Base-by-base conservation (phyloP, 2,329 filamentous ascomycete species). In the Myrmaecium sp. region DNA sequence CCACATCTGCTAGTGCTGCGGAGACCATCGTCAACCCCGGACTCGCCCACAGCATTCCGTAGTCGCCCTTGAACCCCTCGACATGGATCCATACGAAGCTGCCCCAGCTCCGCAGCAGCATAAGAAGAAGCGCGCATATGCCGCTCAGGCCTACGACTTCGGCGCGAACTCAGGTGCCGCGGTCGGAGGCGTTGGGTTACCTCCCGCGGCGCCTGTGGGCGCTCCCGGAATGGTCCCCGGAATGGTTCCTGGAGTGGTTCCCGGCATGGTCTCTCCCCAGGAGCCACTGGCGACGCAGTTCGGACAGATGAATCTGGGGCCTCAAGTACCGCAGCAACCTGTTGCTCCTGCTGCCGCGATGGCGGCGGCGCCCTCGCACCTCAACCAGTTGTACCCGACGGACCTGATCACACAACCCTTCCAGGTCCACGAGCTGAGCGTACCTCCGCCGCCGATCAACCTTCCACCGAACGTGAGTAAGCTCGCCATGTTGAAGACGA, bases 41-140 rank as follows among this genome's bases (percentile, higher is more conserved):
- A n/a, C n/a, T n/a, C n/a, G n/a, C n/a, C n/a, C n/a, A n/a, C n/a
- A n/a, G n/a, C n/a, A n/a, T n/a, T n/a, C n/a, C n/a, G n/a, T n/a
- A n/a, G n/a, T n/a, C n/a, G n/a, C n/a, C n/a, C n/a, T n/a, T n/a
- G n/a, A n/a, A n/a, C n/a, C n/a, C n/a, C n/a, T n/a, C n/a, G n/a
- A n/a, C n/a, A n/a, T n/a, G n/a, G n/a, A n/a, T n/a, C n/a, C n/a
- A n/a, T n/a, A n/a, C n/a, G n/a, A n/a, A n/a, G n/a, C n/a, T n/a
- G n/a, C n/a, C n/a, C n/a, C n/a, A n/a, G 30, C 27, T 9, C 16
- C 27, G 13, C 23, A 11, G 19, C 23, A 27, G 12, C 74, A 68
- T 52, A 83, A 83, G 62, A 94, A 93, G 70, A 93, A 92, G 68
- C 70, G 83, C 62, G 76, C 79, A 30, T 95, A 95, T 60, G 89